phyloP scores from a whole-genome alignment of 208 protist genomes.

The Crithidia thermophila region DNA sequence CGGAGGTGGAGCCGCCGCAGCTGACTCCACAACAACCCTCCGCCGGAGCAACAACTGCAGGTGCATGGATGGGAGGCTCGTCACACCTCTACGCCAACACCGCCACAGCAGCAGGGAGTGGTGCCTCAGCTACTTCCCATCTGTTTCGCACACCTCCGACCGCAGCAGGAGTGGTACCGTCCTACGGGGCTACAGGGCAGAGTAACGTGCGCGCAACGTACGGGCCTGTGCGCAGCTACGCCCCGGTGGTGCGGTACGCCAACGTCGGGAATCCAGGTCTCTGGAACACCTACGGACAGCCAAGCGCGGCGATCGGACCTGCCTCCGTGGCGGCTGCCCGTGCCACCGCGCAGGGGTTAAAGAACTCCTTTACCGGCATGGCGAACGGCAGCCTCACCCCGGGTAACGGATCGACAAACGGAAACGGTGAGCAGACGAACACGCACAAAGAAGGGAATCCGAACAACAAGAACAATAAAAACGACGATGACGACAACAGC shows the following conservation, averaged over 20 bases:
- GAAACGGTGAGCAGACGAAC: too few species aligned
- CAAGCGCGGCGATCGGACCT: not conserved
- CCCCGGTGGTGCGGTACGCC: conserved; percentile 24
- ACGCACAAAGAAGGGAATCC: not conserved
- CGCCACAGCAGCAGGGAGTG: not conserved
- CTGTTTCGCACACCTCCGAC: not conserved
- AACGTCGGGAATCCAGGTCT: conserved; percentile 27
- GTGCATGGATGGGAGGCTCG: too few species aligned
- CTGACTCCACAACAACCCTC: not conserved
- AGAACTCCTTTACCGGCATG: not conserved
- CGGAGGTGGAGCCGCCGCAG: not conserved
- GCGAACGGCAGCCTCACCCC: too few species aligned
- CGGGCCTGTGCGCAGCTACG: conserved; percentile 3
- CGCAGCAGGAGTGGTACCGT: not conserved
- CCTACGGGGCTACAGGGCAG: conserved; percentile 3
- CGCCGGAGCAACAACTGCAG: too few species aligned
- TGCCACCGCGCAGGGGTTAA: not conserved
- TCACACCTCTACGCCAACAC: not conserved
- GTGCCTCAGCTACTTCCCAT: not conserved
- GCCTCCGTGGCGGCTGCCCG: conserved; percentile 15
- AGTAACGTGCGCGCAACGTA: too few species aligned
- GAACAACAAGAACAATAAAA: not conserved
- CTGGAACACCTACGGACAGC: conserved; percentile 20
- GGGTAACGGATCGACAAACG: too few species aligned
- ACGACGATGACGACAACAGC: not conserved